Base-by-base conservation (phyloP, 495 filamentous ascomycete species). In the Neurospora sublineolata region DNA sequence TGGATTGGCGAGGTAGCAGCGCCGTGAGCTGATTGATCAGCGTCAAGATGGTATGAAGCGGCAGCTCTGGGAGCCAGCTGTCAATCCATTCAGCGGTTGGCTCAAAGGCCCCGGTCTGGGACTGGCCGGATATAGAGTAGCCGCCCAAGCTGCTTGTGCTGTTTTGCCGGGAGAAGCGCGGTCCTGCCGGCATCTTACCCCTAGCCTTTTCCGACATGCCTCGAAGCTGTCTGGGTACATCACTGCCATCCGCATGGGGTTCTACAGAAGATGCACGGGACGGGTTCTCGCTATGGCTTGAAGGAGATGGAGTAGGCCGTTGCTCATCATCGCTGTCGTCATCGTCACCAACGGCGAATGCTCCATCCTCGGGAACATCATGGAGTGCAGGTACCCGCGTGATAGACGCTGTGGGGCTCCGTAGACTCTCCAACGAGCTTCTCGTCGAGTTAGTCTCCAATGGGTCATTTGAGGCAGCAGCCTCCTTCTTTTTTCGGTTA, bases 141-240 rank as follows among this genome's bases (percentile, higher is more conserved):
- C 89, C 91, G 69, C 83, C 86, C 41, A 97, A 85, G 75, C 93
- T 97, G 11, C 93, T 92, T 67, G 90, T 94, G 80, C 93, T 97
- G 76, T 94, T 95, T 77, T 97, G 95, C 9, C 96, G 86, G 3
- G 94, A 97, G 78, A 99, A 97, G 11, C 87, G 86, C 44, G 92
- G 86, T 3, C 92, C 91, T 11, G 92, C 93, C n/a, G 96, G 96
- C 88, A 95, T 93, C 79, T 99, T 99, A 9, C 95, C 95, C 68
- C 95, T 84, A 36, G 95, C 96, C 77, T 98, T 99, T 80, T 99
- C 95, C 11, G 94, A 97, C 93, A 98, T 99, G 67, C 93, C 94
- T 67, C 93, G 88, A n/a, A 96, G 78, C 76, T 97, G 94, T 40
- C 90, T 83, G n/a, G 94, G 93, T 12, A 97, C 87, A 33, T 91